Evolutionary conservation across 2,329 filamentous ascomycete genomes (phyloP), one percentile per base, ranked within the genome.

Genomic region (Venturiaceae sp.): DNA sequence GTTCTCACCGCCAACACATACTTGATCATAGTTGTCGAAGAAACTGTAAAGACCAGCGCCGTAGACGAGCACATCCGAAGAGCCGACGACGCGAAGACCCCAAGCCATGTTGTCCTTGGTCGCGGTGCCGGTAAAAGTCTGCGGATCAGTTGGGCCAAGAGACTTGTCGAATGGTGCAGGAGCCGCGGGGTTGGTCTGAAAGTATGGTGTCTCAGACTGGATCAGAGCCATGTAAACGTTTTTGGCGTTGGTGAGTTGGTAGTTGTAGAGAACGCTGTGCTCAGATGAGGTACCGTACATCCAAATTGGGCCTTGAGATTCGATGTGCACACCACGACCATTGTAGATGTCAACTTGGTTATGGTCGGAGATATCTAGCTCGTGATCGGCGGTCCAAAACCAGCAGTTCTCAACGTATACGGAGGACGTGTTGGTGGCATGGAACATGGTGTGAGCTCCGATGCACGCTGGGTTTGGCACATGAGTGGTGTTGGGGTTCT

Each of bases 331-430:
- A 66, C 90, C 92, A 62, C 91, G 88, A 53, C 90, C 90, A 70
- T 89, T 95, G 82, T 87, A 96, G 67, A 96, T 84, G 69, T 86
- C 86, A 71, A 94, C 87, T 72, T 94, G 88, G 60, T 71, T 80
- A 74, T 89, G 82, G 68, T 88, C 87, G 8, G 73, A 63, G 19
- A 83, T 80, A 71, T 95, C 91, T 34, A 95, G 87, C 72, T 94
- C 88, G 76, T 96, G 91, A 70, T 96, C 91, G 2, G 91, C 84
- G 52, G 90, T 87, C 90, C 91, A 95, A 72, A 89, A 86, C 89
- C 90, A 95, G 52, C 80, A 84, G 75, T 95, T 95, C 77, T 96
- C 92, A 47, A 95, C 77, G 74, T 95, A 95, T 50, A 83, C 83
- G 37, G 83, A 86, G 19, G 78, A 78, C 37, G 72, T 67, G 62